These are phyloP conservation scores for Panellus pusillus DNA, from an alignment of 768 basidiomycete species.

Conservation along the genomic window DNA sequence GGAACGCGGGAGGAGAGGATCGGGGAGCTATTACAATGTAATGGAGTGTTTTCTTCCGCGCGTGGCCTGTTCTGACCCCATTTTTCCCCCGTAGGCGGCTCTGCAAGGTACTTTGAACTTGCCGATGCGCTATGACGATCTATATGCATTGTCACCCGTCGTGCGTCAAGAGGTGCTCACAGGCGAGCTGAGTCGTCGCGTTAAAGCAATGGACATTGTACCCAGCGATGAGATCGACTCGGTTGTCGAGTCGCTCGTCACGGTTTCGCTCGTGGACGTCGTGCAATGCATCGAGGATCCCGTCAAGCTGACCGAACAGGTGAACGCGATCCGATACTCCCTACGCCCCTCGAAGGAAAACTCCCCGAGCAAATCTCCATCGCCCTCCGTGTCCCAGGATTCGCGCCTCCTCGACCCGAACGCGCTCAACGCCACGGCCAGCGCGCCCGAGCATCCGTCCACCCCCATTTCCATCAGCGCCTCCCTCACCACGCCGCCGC, in stretches of 20 bases:
- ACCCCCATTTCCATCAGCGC: constrained; percentile 80
- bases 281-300: too few species aligned
- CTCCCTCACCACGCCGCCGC: constrained; percentile 76
- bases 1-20: constrained; percentile 72
- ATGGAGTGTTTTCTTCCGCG: too few species aligned
- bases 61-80: constrained; percentile 11
- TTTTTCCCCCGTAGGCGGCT: constrained; percentile 72
- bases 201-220: constrained; percentile 58
- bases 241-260: too few species aligned
- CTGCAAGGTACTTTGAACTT: constrained; percentile 76
- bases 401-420: constrained; percentile 67
- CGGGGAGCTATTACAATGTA: constrained; percentile 87
- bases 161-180: constrained; percentile 85
- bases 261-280: too few species aligned
- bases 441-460: constrained; percentile 87
- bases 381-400: constrained; percentile 62
- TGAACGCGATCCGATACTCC: constrained; percentile 41
- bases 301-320: constrained; percentile 62
- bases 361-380: constrained; percentile 52
- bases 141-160: constrained; percentile 79
- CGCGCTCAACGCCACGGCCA: constrained; percentile 70
- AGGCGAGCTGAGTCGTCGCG: constrained; percentile 76
- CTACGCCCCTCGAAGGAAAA: constrained; percentile 36
- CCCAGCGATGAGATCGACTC: constrained; percentile 55
- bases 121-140: constrained; percentile 86